Evolutionary conservation across 177 flowering plant genomes (phyloP).

Genomic region (Vitis hybrid): DNA sequence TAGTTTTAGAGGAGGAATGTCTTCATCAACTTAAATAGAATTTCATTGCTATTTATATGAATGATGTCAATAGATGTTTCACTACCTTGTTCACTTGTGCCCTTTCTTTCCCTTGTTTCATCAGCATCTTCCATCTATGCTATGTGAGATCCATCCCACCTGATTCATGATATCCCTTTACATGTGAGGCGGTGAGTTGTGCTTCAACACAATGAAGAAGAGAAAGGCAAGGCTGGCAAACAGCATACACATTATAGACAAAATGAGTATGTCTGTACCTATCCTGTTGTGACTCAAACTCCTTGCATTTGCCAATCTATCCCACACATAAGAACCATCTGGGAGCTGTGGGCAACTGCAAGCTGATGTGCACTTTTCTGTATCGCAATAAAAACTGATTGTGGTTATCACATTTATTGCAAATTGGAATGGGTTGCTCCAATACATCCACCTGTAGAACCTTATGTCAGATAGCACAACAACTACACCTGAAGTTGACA

Average conservation of each 20-base stretch:
- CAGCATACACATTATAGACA: constrained; percentile 26
- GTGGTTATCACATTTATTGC: constrained; percentile 29
- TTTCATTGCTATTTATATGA: no score
- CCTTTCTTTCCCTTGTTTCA: not conserved
- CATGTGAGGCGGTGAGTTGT: constrained; percentile 16
- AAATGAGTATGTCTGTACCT: constrained; percentile 21
- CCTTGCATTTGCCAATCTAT: constrained; percentile 23
- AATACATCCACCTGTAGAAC: constrained; percentile 30
- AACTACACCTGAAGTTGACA: constrained; percentile 32
- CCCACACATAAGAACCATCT: constrained; percentile 35
- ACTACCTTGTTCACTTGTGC: no score
- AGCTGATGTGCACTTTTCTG: constrained; percentile 16
- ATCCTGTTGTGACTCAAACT: constrained; percentile 22
- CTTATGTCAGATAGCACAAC: constrained; percentile 28
- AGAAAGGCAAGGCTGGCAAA: constrained; percentile 31
- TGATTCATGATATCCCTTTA: not conserved
- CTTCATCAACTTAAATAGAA: no score
- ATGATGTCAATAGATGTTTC: no score
- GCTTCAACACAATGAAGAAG: constrained; percentile 30
- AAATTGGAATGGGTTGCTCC: constrained; percentile 34
- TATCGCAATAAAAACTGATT: constrained; percentile 32
- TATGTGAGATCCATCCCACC: no score
- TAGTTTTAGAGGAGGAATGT: no score
- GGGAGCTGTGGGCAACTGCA: constrained; percentile 30
- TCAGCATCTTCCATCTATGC: not conserved